Evolutionary conservation across 202 grass and related monocot genomes (phyloP).

Genomic region (Zoysia matrella): DNA sequence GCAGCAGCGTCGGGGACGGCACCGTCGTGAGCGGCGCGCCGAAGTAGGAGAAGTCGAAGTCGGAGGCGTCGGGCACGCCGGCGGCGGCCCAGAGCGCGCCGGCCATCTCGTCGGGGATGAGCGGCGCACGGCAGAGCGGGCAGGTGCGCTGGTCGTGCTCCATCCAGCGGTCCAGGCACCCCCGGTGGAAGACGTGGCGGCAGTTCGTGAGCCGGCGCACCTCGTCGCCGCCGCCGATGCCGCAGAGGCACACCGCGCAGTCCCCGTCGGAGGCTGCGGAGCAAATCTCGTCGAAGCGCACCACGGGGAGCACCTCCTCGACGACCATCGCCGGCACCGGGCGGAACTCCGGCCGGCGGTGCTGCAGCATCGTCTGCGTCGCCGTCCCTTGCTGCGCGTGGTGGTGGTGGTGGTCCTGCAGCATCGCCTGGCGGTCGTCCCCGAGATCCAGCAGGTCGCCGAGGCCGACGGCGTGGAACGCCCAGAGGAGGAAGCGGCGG

Average conservation of each 20-base stretch:
- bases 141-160: no score
- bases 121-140: no score
- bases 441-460: constrained; percentile 82
- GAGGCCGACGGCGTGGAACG: constrained; percentile 73
- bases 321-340: constrained; percentile 71
- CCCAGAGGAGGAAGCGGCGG: constrained; percentile 70
- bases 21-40: background rate
- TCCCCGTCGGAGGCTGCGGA: constrained; percentile 24
- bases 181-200: constrained; percentile 76
- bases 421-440: constrained; percentile 44
- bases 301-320: constrained; percentile 74
- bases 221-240: constrained; percentile 67
- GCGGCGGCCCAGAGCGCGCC: no score
- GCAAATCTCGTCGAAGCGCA: constrained; percentile 72
- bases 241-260: constrained; percentile 86
- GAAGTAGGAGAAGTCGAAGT: no score
- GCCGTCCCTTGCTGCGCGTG: no score
- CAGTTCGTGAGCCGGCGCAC: constrained; percentile 80
- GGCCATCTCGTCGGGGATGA: no score
- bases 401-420: constrained; percentile 28
- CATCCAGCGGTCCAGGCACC: no score
- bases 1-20: constrained; percentile 48
- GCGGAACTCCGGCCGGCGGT: constrained; percentile 53
- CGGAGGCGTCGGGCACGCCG: no score
- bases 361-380: constrained; percentile 15